These are phyloP conservation scores for Endocalyx cinctus DNA, from an alignment of 2,329 filamentous ascomycete genomes.

Conservation along the genomic window DNA sequence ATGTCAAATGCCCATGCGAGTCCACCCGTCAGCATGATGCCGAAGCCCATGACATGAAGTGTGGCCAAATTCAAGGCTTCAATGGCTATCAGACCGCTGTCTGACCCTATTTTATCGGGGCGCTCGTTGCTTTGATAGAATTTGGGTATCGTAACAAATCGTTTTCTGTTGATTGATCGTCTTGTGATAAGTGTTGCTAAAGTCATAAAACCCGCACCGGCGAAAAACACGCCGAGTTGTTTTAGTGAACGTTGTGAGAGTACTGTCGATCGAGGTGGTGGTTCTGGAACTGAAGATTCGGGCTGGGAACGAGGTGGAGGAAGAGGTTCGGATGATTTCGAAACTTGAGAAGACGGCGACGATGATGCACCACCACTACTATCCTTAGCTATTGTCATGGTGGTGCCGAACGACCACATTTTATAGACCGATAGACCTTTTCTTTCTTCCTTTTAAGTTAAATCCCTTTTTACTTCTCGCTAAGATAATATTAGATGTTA, in stretches of 20 bases:
- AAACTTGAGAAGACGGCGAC: slow-evolving; percentile 6
- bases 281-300: too few species aligned
- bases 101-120: slow-evolving; percentile 42
- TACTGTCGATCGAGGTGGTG: slow-evolving; percentile 21
- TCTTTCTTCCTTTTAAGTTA: too few species aligned
- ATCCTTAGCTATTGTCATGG: slow-evolving; percentile 29
- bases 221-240: slow-evolving; percentile 67
- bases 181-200: slow-evolving; percentile 68
- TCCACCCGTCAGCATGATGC: slow-evolving; percentile 70
- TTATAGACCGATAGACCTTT: neutral
- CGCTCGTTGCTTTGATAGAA: slow-evolving; percentile 63
- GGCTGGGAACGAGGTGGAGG: slow-evolving; percentile 6
- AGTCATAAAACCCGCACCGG: slow-evolving; percentile 70
- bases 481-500: too few species aligned
- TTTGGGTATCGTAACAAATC: slow-evolving; percentile 57
- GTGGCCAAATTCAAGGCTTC: slow-evolving; percentile 85
- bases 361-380: too few species aligned
- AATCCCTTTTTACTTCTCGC: too few species aligned
- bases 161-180: slow-evolving; percentile 63
- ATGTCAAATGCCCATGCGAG: slow-evolving; percentile 75
- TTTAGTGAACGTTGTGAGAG: slow-evolving; percentile 47
- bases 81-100: slow-evolving; percentile 67
- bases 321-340: slow-evolving; percentile 9
- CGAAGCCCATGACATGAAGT: slow-evolving; percentile 74
- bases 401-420: slow-evolving; percentile 32